Conservation (phyloP, 306 rosid species). For the Citrullus amarus region DNA sequence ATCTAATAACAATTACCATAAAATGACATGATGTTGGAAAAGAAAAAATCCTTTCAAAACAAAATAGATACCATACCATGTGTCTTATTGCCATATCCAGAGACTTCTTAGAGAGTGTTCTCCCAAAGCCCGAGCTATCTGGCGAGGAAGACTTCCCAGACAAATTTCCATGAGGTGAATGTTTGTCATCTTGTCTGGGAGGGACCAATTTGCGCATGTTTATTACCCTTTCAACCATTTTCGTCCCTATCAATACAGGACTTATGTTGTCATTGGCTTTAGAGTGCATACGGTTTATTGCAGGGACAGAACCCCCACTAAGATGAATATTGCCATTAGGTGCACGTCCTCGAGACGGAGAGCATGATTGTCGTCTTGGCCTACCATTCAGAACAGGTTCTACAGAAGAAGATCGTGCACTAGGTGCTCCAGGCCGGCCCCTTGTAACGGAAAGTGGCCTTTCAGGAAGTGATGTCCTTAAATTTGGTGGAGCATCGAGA, state of each 20-base stretch:
- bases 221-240: constrained; percentile 91
- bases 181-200: constrained; percentile 73
- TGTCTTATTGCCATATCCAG: constrained; percentile 97
- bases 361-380: constrained; percentile 83
- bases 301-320: constrained; percentile 90
- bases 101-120: constrained; percentile 92
- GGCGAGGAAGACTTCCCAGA: constrained; percentile 82
- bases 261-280: constrained; percentile 69
- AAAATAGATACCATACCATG: constrained; percentile 47
- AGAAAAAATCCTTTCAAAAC: not conserved
- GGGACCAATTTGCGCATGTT: constrained; percentile 88
- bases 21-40: not conserved
- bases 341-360: constrained; percentile 87
- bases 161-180: constrained; percentile 61
- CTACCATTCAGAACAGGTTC: constrained; percentile 71
- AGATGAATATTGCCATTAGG: constrained; percentile 48
- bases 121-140: constrained; percentile 82
- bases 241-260: constrained; percentile 69
- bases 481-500: constrained; percentile 82
- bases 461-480: constrained; percentile 79
- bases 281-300: constrained; percentile 50
- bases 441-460: constrained; percentile 77
- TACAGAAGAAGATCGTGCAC: constrained; percentile 72
- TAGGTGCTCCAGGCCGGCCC: constrained; percentile 96
- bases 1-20: too few relatives aligned